phyloP scores from a whole-genome alignment of 305 asterid species.

The Rubia balearica region DNA sequence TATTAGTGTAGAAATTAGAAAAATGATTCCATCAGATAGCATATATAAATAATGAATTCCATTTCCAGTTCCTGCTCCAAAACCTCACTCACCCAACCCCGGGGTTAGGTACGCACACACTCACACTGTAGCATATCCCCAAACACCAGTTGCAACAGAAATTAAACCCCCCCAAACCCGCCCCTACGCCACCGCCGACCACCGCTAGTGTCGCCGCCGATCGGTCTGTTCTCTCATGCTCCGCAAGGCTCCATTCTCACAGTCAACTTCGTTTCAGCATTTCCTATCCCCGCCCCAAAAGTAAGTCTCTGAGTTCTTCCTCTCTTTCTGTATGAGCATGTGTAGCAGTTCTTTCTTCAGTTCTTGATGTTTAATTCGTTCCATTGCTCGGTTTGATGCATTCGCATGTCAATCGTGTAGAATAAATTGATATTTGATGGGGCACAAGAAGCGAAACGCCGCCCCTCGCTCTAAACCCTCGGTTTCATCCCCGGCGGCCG shows the following conservation, averaged over 20 bases:
- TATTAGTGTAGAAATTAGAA: neutral
- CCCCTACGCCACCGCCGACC: neutral
- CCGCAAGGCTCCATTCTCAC: constrained; percentile 7
- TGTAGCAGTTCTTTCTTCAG: constrained; percentile 5
- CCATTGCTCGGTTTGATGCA: constrained; percentile 14
- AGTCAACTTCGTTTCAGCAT: constrained; percentile 14
- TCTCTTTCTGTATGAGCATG: constrained; percentile 9
- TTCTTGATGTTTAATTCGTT: constrained; percentile 8
- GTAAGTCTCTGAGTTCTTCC: constrained; percentile 20
- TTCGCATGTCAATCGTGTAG: constrained; percentile 35
- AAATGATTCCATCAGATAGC: neutral
- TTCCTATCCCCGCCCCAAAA: constrained; percentile 13
- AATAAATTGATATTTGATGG: constrained; percentile 45
- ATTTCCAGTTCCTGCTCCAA: constrained; percentile 5
- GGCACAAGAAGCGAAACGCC: constrained; percentile 67
- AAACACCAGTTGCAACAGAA: constrained; percentile 1
- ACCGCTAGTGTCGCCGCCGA: constrained; percentile 10
- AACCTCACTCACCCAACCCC: constrained; percentile 17
- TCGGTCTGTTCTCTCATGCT: constrained; percentile 9
- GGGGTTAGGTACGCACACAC: constrained; percentile 15
- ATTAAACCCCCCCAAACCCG: constrained; percentile 2
- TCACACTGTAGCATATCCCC: neutral
- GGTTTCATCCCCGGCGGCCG: constrained; percentile 11
- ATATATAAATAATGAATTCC: neutral
- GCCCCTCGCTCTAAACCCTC: constrained; percentile 69